Base-by-base conservation (phyloP, 2,329 filamentous ascomycete genomes). In the Fusarium graminum region DNA sequence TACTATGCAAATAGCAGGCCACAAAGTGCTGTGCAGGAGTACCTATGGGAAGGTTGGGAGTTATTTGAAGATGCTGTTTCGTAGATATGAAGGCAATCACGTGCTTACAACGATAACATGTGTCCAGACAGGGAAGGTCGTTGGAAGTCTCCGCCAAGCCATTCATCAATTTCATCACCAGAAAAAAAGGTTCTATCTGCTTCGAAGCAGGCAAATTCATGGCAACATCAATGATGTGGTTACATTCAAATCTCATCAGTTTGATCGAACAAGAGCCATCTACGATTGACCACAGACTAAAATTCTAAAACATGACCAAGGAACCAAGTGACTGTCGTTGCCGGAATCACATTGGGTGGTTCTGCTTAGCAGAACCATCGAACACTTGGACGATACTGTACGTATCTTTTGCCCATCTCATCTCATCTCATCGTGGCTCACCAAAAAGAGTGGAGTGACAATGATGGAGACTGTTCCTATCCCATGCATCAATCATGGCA, bases 121-220 rank as follows among this genome's bases (percentile, higher is more conserved):
- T 59, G 54, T 61, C 36, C 32, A 40, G 50, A 58, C 40, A 45
- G 53, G 59, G 59, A 64, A 60, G 63, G 59, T 52, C 55, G 51
- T 50, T 58, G 51, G 58, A 63, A 69, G 63, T 36, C 53, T 63
- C 70, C 57, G 54, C 69, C 59, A 69, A 56, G 61, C 65, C 40
- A n/a, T 36, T 36, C 41, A 59, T 63, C 30, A 22, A 28, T 13
- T 36, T 36, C 41, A 59, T 63, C 30, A 22, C 28, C 14, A 32
- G 40, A 53, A 50, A 32, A 36, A 53, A 50, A 30, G 38, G 50
- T 47, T 55, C 49, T 50, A 36, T 38, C 7, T 38, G 29, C n/a
- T 47, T 53, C 17, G 34, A 52, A 12, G 25, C 34, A 36, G 16
- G 16, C 46, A 36, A 36, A 39, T 44, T 25, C 45, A 47, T 63